These are phyloP conservation scores for Dysphania ambrosioides DNA, from an alignment of 148 eudicot species.

Conservation along the genomic window DNA sequence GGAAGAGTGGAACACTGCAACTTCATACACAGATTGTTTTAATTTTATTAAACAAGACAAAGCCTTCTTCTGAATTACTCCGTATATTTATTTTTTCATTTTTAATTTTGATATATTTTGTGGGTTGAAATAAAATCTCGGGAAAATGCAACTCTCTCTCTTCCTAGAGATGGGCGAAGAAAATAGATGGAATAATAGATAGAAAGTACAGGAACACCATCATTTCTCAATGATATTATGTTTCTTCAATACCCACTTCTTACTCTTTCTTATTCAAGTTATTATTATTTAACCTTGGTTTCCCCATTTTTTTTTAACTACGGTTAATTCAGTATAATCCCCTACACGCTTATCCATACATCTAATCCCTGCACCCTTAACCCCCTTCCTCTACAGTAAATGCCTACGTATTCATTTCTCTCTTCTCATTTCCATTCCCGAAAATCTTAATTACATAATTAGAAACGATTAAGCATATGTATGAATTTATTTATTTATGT, in stretches of 20 bases:
- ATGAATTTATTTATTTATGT: constrained; percentile 3
- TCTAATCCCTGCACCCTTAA: constrained; percentile 26
- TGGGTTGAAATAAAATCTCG: constrained; percentile 2
- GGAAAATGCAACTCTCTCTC: constrained; percentile 34
- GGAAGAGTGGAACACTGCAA: too few relatives aligned
- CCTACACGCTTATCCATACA: constrained; percentile 36
- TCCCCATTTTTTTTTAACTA: constrained; percentile 27
- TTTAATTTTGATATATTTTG: not conserved
- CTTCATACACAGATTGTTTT: not conserved
- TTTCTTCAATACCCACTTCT: too few relatives aligned
- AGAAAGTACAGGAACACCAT: constrained; percentile 76
- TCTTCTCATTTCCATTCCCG: not conserved
- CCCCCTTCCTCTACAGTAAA: not conserved
- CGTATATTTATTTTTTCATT: not conserved
- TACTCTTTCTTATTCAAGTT: not conserved
- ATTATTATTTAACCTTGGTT: constrained; percentile 16
- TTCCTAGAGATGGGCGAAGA: constrained; percentile 37
- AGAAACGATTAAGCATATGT: not conserved
- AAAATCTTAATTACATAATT: too few relatives aligned
- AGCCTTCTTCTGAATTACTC: constrained; percentile 34
- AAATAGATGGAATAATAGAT: constrained; percentile 26
- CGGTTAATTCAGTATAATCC: constrained; percentile 32
- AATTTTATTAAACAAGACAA: constrained; percentile 22
- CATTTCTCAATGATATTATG: constrained; percentile 87
- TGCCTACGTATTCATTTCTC: constrained; percentile 18